Evolutionary conservation across 106 monocot genomes (phyloP).

Genomic region (Triglochin maritima): DNA sequence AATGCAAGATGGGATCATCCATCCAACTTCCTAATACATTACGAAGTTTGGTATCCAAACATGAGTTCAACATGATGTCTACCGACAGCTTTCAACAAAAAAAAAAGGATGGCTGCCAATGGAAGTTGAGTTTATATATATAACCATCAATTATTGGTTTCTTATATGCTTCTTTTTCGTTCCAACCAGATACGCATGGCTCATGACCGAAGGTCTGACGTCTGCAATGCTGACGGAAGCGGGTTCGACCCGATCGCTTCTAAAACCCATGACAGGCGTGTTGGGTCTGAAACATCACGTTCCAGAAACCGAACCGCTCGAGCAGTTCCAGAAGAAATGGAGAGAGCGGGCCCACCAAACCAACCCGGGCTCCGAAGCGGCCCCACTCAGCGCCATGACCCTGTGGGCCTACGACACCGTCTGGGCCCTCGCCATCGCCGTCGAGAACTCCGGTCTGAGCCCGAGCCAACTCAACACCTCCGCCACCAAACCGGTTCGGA

Average conservation of each 20-base stretch:
- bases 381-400: constrained; percentile 13
- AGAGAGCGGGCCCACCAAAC: constrained; percentile 14
- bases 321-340: constrained; percentile 8
- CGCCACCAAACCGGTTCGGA: not conserved
- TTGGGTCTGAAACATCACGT: constrained; percentile 10
- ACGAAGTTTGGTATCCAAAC: no score
- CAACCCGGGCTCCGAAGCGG: constrained; percentile 5
- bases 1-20: no score
- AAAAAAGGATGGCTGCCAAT: no score
- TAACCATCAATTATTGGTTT: no score
- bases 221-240: not conserved
- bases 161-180: not conserved
- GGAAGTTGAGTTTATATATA: no score
- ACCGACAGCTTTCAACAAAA: no score
- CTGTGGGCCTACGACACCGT: constrained; percentile 65
- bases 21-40: no score
- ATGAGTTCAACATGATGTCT: no score
- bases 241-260: not conserved
- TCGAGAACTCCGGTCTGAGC: constrained; percentile 15
- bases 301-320: not conserved
- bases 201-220: constrained; percentile 12
- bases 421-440: constrained; percentile 52
- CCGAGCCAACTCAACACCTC: no score
- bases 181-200: not conserved
- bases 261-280: constrained; percentile 10